Evolutionary conservation across 2,329 filamentous ascomycete genomes (phyloP).

Genomic region (Apiospora hydei): DNA sequence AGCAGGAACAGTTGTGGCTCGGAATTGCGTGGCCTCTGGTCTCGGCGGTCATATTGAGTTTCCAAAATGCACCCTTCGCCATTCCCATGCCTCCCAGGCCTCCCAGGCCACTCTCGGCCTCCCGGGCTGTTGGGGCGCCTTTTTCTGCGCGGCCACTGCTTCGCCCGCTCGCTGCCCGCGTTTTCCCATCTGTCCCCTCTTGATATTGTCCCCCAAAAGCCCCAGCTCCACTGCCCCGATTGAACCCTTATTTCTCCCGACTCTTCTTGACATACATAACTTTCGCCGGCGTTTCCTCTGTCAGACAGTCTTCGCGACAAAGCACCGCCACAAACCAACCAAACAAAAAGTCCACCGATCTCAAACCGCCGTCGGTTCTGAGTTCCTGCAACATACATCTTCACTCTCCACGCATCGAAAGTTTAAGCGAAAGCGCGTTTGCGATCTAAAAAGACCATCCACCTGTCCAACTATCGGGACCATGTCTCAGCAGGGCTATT

Average conservation of each 20-base stretch:
- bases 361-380: conserved; percentile 8
- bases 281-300: not conserved
- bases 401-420: not conserved
- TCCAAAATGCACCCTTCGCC: not conserved
- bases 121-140: not conserved
- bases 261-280: conserved; percentile 2
- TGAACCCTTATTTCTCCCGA: conserved; percentile 13
- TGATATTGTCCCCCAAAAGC: not conserved
- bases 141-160: not conserved
- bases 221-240: conserved; percentile 6
- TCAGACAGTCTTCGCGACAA: conserved; percentile 3
- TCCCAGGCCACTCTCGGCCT: not conserved
- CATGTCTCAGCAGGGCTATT: conserved; percentile 25
- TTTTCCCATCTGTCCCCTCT: not conserved
- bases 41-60: conserved; percentile 19
- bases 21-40: conserved; percentile 4
- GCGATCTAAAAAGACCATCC: not conserved
- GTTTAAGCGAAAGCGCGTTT: not conserved
- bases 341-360: conserved; percentile 11
- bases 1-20: conserved; percentile 11
- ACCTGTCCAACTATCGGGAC: not conserved
- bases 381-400: not conserved
- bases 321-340: conserved; percentile 1
- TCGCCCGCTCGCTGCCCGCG: not conserved
- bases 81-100: not conserved